Evolutionary conservation across 2,329 filamentous ascomycete genomes (phyloP).

Genomic region (Amphichorda felina): DNA sequence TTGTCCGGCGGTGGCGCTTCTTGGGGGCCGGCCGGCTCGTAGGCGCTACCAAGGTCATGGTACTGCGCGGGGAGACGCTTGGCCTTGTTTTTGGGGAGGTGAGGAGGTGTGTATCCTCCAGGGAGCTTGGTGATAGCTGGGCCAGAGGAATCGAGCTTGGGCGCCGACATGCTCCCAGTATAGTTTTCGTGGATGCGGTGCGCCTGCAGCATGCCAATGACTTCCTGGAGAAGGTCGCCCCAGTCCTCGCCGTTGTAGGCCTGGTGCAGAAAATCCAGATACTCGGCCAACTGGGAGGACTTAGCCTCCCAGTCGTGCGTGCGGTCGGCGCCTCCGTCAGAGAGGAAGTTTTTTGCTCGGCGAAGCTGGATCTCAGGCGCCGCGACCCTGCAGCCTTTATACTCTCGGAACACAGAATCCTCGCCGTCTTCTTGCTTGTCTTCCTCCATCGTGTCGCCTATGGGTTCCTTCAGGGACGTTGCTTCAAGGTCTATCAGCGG

Average conservation of each 20-base stretch:
- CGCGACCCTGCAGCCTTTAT: conserved; percentile 20
- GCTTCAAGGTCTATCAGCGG: too few relatives aligned
- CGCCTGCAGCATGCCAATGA: conserved; percentile 17
- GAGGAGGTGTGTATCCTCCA: not conserved
- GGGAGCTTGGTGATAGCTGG: conserved; percentile 3
- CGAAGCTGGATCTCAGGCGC: conserved; percentile 19
- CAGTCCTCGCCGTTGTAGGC: conserved; percentile 13
- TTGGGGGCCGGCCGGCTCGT: too few relatives aligned
- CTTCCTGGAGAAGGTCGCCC: conserved; percentile 16
- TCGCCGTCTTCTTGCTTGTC: not conserved
- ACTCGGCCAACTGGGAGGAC: conserved; percentile 22
- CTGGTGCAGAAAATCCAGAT: conserved; percentile 21
- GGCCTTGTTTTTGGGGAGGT: too few relatives aligned
- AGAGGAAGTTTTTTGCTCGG: conserved; percentile 30
- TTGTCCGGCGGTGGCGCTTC: not conserved
- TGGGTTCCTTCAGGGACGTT: too few relatives aligned
- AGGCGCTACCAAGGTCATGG: too few relatives aligned
- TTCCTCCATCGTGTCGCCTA: too few relatives aligned
- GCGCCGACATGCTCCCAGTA: too few relatives aligned
- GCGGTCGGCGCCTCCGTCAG: conserved; percentile 33
- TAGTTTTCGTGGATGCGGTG: conserved; percentile 22
- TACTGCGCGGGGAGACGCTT: too few relatives aligned
- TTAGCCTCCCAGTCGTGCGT: conserved; percentile 25
- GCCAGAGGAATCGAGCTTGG: too few relatives aligned
- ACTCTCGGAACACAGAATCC: conserved; percentile 12